Conservation (phyloP, 1,284 basidiomycete species). For the Quambalaria eucalypti region DNA sequence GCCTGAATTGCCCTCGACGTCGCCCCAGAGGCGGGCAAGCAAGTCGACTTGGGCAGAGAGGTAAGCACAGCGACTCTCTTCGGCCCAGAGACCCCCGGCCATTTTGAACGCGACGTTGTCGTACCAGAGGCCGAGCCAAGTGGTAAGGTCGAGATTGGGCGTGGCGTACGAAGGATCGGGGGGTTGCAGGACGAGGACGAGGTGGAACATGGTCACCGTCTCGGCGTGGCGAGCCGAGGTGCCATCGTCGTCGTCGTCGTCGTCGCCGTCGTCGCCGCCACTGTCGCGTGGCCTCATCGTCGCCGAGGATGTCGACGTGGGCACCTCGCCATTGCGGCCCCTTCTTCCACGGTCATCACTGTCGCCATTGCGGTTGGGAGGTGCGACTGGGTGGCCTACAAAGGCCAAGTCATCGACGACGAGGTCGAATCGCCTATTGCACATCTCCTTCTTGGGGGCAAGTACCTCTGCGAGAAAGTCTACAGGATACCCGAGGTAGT, state of each 20-base stretch:
- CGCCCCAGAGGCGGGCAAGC: neutral
- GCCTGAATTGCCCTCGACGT: neutral
- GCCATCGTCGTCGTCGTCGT: neutral
- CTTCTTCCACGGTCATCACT: neutral
- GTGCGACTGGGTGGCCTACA: conserved; percentile 82
- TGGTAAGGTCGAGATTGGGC: conserved; percentile 22
- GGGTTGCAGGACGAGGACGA: conserved; percentile 42
- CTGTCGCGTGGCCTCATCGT: too few relatives aligned
- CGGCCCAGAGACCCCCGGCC: conserved; percentile 40
- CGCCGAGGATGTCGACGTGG: neutral
- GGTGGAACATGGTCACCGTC: conserved; percentile 21
- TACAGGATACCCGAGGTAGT: conserved; percentile 66
- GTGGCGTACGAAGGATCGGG: conserved; percentile 31
- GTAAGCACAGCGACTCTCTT: conserved; percentile 28
- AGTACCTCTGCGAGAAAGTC: conserved; percentile 74
- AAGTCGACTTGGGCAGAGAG: conserved; percentile 11
- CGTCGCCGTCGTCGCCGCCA: neutral
- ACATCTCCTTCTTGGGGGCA: conserved; percentile 66
- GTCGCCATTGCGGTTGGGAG: conserved; percentile 9
- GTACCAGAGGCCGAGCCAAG: conserved; percentile 38
- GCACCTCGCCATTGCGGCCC: neutral
- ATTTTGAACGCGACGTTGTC: conserved; percentile 44
- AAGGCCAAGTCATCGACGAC: conserved; percentile 87
- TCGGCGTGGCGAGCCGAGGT: neutral
- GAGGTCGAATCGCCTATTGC: conserved; percentile 90